Evolutionary conservation across 805 yeast species (phyloP).

Genomic region (Hanseniaspora mollemarum): DNA sequence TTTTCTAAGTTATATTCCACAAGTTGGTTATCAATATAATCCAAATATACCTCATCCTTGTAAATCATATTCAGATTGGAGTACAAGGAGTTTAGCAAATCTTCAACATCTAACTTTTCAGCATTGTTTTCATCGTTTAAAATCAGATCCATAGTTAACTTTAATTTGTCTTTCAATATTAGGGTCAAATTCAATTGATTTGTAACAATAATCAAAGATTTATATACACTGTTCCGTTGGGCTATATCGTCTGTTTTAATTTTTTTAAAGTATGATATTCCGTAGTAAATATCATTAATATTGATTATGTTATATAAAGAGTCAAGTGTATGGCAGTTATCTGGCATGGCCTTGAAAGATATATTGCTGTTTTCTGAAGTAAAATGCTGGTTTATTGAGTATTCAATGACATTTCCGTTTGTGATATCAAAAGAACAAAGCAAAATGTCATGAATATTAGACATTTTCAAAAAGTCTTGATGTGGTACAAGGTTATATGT

Average conservation of each 20-base stretch:
- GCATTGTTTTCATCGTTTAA: neutral
- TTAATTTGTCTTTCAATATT: constrained; percentile 3
- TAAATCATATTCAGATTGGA: constrained; percentile 3
- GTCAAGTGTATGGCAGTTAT: constrained; percentile 9
- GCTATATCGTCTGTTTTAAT: neutral
- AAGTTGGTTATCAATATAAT: constrained; percentile 9
- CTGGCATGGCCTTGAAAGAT: constrained; percentile 13
- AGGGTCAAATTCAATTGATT: constrained; percentile 4
- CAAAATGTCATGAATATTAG: constrained; percentile 7
- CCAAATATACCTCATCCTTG: constrained; percentile 1
- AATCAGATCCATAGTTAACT: constrained; percentile 13
- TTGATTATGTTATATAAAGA: constrained; percentile 7
- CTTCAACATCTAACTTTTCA: neutral
- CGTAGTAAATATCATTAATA: constrained; percentile 1
- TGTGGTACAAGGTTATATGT: too few species aligned
- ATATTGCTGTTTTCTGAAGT: neutral
- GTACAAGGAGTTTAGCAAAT: too few species aligned
- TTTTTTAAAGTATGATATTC: constrained; percentile 11
- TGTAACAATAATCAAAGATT: constrained; percentile 6
- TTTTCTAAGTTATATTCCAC: constrained; percentile 4
- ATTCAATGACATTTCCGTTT: constrained; percentile 12
- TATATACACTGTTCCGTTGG: constrained; percentile 11
- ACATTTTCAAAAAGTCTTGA: neutral
- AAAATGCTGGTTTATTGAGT: constrained; percentile 1
- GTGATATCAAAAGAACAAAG: constrained; percentile 13